Conservation (phyloP, 2,329 filamentous ascomycete genomes). For the Fusarium heterosporum region DNA sequence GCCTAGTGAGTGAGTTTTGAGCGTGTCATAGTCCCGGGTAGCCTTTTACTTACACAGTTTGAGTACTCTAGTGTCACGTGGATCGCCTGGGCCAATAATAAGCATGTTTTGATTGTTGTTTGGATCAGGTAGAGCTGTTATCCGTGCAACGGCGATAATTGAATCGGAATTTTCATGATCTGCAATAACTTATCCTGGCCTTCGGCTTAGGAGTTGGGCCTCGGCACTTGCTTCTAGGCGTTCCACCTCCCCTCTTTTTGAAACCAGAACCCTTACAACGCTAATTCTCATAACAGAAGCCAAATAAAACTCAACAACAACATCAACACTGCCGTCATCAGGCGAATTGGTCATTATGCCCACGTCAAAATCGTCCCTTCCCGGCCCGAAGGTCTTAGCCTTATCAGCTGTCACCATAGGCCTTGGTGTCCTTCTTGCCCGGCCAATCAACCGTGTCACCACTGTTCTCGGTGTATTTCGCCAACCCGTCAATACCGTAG, state of each 20-base stretch:
- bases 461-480: constrained; percentile 49
- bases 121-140: no score
- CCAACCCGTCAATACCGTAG: constrained; percentile 32
- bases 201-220: not conserved
- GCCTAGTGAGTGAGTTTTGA: no score
- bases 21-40: no score
- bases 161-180: no score
- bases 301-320: not conserved
- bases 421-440: not conserved
- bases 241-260: constrained; percentile 16
- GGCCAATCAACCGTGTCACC: constrained; percentile 2
- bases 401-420: not conserved
- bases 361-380: not conserved
- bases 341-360: not conserved
- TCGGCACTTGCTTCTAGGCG: not conserved
- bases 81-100: no score
- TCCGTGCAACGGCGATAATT: no score
- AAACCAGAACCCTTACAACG: not conserved
- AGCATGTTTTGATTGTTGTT: no score
- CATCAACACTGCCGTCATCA: not conserved
- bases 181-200: no score
- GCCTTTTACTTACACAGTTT: no score
- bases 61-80: no score
- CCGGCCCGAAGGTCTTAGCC: not conserved
- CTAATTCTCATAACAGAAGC: not conserved